These are phyloP conservation scores for Trametes maxima DNA, from an alignment of 768 basidiomycete genomes.

Conservation along the genomic window DNA sequence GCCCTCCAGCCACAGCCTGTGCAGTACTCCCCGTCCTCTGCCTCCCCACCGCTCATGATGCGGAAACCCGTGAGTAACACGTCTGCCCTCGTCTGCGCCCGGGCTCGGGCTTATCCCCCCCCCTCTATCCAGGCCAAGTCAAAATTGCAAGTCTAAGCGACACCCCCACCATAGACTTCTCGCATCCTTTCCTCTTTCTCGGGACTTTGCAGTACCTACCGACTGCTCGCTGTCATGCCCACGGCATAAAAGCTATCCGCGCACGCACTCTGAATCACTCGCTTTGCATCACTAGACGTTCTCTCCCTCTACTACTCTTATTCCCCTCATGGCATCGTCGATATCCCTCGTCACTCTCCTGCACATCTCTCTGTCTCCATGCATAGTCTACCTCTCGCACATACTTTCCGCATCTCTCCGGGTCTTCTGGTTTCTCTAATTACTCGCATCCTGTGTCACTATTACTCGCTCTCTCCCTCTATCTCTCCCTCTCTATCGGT, in stretches of 20 bases:
- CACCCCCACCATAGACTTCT: slow-evolving; percentile 25
- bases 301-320: slow-evolving; percentile 18
- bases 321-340: slow-evolving; percentile 25
- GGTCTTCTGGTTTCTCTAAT: slow-evolving; percentile 24
- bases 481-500: slow-evolving; percentile 8
- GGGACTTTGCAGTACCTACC: slow-evolving; percentile 31
- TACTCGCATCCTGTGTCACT: slow-evolving; percentile 22
- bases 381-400: slow-evolving; percentile 18
- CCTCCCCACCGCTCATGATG: slow-evolving; percentile 38
- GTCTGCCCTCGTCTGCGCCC: neutral
- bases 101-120: neutral
- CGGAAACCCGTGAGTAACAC: slow-evolving; percentile 34
- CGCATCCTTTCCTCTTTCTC: neutral
- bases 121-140: slow-evolving; percentile 30
- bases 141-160: slow-evolving; percentile 29
- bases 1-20: slow-evolving; percentile 18
- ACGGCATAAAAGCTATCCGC: slow-evolving; percentile 28
- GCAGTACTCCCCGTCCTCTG: slow-evolving; percentile 26
- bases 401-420: slow-evolving; percentile 20
- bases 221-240: slow-evolving; percentile 15
- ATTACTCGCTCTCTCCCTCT: slow-evolving; percentile 11
- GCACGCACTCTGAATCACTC: slow-evolving; percentile 18
- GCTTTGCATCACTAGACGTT: slow-evolving; percentile 31
- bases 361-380: slow-evolving; percentile 17
- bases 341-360: slow-evolving; percentile 24